Conservation (phyloP, 352 stramenopile genomes). For the Aphanomyces invadans region DNA sequence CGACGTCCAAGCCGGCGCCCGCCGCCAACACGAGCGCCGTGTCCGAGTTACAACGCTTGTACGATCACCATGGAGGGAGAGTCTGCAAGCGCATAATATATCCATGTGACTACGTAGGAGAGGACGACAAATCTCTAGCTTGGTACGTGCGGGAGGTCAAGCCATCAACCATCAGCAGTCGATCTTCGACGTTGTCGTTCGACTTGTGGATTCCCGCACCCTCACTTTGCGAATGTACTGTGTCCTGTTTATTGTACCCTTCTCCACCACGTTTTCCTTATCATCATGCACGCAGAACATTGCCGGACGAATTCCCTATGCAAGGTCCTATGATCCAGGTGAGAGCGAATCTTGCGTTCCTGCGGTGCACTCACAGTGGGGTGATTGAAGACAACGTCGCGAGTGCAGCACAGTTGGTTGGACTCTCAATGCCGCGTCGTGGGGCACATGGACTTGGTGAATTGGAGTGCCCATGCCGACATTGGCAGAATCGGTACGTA, state of each 20-base stretch:
- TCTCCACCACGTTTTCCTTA: background rate
- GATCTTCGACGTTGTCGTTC: constrained; percentile 66
- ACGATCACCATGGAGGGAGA: too few species aligned
- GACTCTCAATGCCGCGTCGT: constrained; percentile 63
- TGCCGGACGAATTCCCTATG: constrained; percentile 62
- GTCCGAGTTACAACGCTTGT: constrained; percentile 9
- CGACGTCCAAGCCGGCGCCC: constrained; percentile 7
- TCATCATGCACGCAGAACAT: constrained; percentile 40
- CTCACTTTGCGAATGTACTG: constrained; percentile 21
- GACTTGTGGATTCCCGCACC: constrained; percentile 38
- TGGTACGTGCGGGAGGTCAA: constrained; percentile 68
- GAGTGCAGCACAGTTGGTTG: constrained; percentile 65
- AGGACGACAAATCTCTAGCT: constrained; percentile 65
- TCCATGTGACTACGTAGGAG: constrained; percentile 34
- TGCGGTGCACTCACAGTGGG: background rate
- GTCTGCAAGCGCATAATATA: too few species aligned
- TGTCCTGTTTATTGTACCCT: constrained; percentile 6
- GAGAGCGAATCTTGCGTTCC: background rate
- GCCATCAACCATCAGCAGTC: constrained; percentile 83
- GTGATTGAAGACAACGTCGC: constrained; percentile 44
- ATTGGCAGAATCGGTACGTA: constrained; percentile 54
- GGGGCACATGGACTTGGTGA: constrained; percentile 59
- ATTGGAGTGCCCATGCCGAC: constrained; percentile 79
- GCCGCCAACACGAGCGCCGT: background rate
- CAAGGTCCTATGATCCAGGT: constrained; percentile 60